Evolutionary conservation across 2,329 filamentous ascomycete genomes (phyloP).

Genomic region (Pseudogymnoascus sp.): DNA sequence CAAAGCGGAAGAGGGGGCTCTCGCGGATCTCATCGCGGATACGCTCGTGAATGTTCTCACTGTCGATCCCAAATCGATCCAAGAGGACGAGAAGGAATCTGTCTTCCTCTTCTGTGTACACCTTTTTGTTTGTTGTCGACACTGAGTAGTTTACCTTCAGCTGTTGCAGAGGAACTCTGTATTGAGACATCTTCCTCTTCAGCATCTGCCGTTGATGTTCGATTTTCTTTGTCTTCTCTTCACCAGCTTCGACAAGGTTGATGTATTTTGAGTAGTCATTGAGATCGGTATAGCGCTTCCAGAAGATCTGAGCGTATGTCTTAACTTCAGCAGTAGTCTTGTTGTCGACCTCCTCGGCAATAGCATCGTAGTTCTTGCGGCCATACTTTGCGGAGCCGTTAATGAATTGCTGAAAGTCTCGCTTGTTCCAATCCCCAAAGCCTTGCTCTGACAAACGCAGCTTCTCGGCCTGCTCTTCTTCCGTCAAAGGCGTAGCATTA

Average conservation of each 20-base stretch:
- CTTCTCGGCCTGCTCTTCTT: constrained; percentile 85
- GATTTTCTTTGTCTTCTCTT: constrained; percentile 80
- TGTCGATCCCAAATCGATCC: constrained; percentile 85
- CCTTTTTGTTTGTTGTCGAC: constrained; percentile 98
- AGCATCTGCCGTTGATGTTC: constrained; percentile 90
- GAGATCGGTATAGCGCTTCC: constrained; percentile 89
- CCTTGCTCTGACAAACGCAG: constrained; percentile 71
- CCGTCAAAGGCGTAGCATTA: constrained; percentile 76
- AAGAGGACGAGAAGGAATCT: constrained; percentile 89
- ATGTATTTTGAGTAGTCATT: constrained; percentile 83
- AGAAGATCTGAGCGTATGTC: constrained; percentile 89
- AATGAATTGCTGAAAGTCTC: constrained; percentile 97
- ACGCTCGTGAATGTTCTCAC: constrained; percentile 80
- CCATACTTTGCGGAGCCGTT: constrained; percentile 92
- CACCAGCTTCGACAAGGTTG: constrained; percentile 81
- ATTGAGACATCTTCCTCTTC: constrained; percentile 90
- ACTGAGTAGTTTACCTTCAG: constrained; percentile 99
- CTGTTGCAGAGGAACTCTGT: constrained; percentile 94
- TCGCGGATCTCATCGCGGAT: constrained; percentile 97
- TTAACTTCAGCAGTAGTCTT: constrained; percentile 81
- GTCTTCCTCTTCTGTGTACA: constrained; percentile 97
- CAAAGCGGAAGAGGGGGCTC: constrained; percentile 89
- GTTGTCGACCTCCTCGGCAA: constrained; percentile 83
- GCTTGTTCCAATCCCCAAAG: constrained; percentile 90
- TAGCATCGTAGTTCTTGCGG: constrained; percentile 73